Conservation (phyloP, 176 grass and related monocot genomes). For the Stipa capillata region DNA sequence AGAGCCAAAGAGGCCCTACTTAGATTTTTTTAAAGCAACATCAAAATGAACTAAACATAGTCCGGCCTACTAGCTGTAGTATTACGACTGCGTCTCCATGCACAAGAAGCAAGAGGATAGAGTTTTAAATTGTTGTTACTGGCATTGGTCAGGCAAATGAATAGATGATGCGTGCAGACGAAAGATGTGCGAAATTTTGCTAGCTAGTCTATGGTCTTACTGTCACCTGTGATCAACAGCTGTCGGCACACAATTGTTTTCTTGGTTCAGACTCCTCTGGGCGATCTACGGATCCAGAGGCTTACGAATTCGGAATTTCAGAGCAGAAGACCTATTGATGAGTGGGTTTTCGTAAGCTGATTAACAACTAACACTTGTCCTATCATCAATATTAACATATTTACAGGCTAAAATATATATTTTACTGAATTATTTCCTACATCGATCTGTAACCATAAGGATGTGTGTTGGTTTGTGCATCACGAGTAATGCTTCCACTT, state of each 20-base stretch:
- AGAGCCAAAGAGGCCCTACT: too few relatives aligned
- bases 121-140: not conserved
- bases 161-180: not conserved
- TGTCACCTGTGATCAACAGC: not conserved
- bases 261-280: not conserved
- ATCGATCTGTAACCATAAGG: not conserved
- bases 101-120: not conserved
- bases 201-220: not conserved
- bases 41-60: not conserved
- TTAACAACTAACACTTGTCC: not conserved
- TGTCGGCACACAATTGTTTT: not conserved
- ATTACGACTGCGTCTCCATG: too few relatives aligned
- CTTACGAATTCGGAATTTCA: not conserved
- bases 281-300: not conserved
- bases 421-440: not conserved
- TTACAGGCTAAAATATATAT: not conserved
- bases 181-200: not conserved
- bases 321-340: not conserved
- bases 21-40: too few relatives aligned
- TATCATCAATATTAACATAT: not conserved
- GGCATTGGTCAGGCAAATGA: not conserved
- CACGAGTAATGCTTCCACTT: not conserved
- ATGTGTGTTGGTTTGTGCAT: not conserved
- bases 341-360: not conserved
- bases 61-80: not conserved